These are phyloP conservation scores for Russula compacta DNA, from an alignment of 768 basidiomycete species.

Conservation along the genomic window DNA sequence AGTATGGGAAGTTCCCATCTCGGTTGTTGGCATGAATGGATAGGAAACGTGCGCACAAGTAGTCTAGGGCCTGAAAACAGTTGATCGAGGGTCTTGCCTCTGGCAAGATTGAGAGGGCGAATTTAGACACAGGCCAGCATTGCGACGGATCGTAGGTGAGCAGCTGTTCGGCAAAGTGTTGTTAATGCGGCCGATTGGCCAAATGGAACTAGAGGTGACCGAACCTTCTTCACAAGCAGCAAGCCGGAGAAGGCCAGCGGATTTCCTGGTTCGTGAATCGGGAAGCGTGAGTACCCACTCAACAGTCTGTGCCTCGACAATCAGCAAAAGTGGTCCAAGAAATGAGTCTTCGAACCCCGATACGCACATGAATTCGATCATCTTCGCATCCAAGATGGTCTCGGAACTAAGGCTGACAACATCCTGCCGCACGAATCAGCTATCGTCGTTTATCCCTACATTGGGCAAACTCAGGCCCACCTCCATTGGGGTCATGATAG, in stretches of 20 bases:
- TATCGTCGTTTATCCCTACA: background rate
- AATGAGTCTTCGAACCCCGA: background rate
- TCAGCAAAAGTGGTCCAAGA: background rate
- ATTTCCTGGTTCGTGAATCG: slow-evolving; percentile 68
- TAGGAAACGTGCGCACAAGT: slow-evolving; percentile 49
- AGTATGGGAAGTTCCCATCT: background rate
- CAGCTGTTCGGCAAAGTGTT: slow-evolving; percentile 39
- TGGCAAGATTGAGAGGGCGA: slow-evolving; percentile 75
- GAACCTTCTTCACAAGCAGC: slow-evolving; percentile 76
- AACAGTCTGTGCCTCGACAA: slow-evolving; percentile 35
- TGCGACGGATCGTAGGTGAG: slow-evolving; percentile 84
- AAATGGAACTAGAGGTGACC: background rate
- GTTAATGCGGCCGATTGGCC: background rate
- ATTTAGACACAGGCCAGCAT: slow-evolving; percentile 60
- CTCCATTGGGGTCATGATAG: slow-evolving; percentile 50
- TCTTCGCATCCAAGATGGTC: slow-evolving; percentile 65
- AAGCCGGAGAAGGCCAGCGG: slow-evolving; percentile 69
- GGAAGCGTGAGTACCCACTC: slow-evolving; percentile 91
- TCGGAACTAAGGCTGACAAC: slow-evolving; percentile 75
- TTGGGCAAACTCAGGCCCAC: slow-evolving; percentile 21
- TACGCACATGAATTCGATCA: slow-evolving; percentile 66
- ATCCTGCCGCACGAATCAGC: slow-evolving; percentile 39
- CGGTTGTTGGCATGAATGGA: too few species aligned
- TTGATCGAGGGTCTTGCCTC: slow-evolving; percentile 86
- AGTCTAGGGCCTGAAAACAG: slow-evolving; percentile 91